Base-by-base conservation (phyloP, 331 rosid species). In the Saraca asoca region DNA sequence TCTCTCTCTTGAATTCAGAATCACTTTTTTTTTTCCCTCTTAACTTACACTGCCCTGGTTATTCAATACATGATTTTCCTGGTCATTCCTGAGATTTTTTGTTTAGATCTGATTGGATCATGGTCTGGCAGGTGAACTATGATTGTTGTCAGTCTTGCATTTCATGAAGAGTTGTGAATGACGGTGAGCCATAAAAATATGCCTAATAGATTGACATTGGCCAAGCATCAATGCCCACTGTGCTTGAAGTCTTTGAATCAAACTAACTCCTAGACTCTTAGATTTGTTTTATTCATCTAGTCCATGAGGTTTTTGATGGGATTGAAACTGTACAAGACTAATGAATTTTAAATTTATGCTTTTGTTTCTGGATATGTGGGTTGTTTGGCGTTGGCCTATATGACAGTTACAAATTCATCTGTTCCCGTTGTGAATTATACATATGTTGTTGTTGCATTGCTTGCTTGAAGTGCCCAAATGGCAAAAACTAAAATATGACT, bases 71-170 rank as follows among this genome's bases (percentile, higher is more conserved):
- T 14, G 58, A 18, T 34, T 39, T 76, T 16, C 68, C n/a, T 51
- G 62, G 7, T 19, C 12, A 31, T 41, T 24, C 2, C 31, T 24
- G 31, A 24, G 31, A 24, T 24, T 24, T n/a, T 44, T 24, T 38
- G 50, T 15, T 13, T 35, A 37, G 73, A 45, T 66, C 65, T 81
- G 45, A 77, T 68, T 59, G 58, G 71, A 19, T 54, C 24, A 5
- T 73, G 59, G 41, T 69, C 68, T 78, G 67, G 60, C 87, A 86
- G 92, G 81, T 86, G 73, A 86, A 52, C 38, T 51, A 57, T 71
- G 74, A 71, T 69, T 45, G 77, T 52, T 19, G 72, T 24, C 31
- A 39, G 43, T 38, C 60, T 17, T 33, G 51, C 41, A 17, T 14
- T 65, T 43, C 56, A 57, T 41, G 81, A 66, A 70, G n/a, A n/a